phyloP scores from a whole-genome alignment of 306 rosid species.

The Prunus salicina region DNA sequence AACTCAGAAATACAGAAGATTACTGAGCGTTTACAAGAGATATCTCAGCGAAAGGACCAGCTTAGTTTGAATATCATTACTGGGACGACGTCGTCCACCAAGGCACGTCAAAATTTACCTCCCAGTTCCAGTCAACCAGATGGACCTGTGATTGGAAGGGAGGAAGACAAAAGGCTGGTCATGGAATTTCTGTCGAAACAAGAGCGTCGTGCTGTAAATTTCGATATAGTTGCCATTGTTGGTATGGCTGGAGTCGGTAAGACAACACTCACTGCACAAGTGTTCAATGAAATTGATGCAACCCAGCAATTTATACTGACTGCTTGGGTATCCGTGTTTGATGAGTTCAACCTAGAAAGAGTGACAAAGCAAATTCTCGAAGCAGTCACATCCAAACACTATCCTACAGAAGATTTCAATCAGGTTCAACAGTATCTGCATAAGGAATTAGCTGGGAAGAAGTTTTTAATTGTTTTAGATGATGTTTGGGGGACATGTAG shows the following conservation, averaged over 20 bases:
- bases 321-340: not conserved
- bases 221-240: not conserved
- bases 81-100: no score
- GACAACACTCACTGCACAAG: not conserved
- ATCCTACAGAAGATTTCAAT: not conserved
- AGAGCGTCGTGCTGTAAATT: not conserved
- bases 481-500: constrained; percentile 22
- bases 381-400: rapidly evolving
- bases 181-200: not conserved
- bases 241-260: constrained; percentile 10
- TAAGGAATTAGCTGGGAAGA: not conserved
- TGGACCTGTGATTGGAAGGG: constrained; percentile 23
- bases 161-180: not conserved
- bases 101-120: no score
- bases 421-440: not conserved
- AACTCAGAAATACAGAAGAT: not conserved
- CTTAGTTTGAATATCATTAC: not conserved
- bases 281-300: not conserved
- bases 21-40: not conserved
- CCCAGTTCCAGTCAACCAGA: not conserved
- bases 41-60: not conserved
- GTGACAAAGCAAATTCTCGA: not conserved
- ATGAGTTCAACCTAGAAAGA: no score
- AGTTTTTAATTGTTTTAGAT: constrained; percentile 17
- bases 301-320: not conserved